Evolutionary conservation across 495 filamentous ascomycete species (phyloP).

Genomic region (Astrothelium subdiscretum): DNA sequence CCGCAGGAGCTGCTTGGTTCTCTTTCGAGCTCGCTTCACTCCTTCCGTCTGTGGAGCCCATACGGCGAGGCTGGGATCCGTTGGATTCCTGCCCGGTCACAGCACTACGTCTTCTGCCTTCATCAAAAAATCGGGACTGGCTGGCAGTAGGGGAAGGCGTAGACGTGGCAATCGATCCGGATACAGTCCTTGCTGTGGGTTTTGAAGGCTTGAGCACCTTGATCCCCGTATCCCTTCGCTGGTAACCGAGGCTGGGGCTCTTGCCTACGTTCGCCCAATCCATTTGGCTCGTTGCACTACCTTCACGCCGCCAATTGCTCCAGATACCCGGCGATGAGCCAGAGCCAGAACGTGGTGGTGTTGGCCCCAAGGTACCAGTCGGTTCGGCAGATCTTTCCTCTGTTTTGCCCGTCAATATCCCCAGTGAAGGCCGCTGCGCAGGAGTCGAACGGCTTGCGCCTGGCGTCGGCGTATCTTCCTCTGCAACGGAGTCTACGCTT

Average conservation of each 20-base stretch:
- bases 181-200: slow-evolving; percentile 20
- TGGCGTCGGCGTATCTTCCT: background rate
- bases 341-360: slow-evolving; percentile 18
- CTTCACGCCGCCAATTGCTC: slow-evolving; percentile 31
- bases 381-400: background rate
- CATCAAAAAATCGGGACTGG: slow-evolving; percentile 32
- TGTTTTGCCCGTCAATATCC: background rate
- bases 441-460: background rate
- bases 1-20: slow-evolving; percentile 31
- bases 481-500: background rate
- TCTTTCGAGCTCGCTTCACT: slow-evolving; percentile 29
- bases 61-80: slow-evolving; percentile 2
- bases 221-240: slow-evolving; percentile 31
- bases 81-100: background rate
- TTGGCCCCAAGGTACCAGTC: slow-evolving; percentile 15
- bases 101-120: slow-evolving; percentile 20
- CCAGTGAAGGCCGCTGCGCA: background rate
- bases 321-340: slow-evolving; percentile 28
- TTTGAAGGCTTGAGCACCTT: slow-evolving; percentile 31
- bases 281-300: slow-evolving; percentile 16
- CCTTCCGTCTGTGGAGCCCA: slow-evolving; percentile 11
- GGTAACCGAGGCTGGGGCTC: slow-evolving; percentile 16
- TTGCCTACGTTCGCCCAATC: slow-evolving; percentile 28
- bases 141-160: slow-evolving; percentile 12
- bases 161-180: slow-evolving; percentile 8